These are phyloP conservation scores for Cryptococcus sp. DNA, from an alignment of 1,284 basidiomycete species.

Conservation along the genomic window DNA sequence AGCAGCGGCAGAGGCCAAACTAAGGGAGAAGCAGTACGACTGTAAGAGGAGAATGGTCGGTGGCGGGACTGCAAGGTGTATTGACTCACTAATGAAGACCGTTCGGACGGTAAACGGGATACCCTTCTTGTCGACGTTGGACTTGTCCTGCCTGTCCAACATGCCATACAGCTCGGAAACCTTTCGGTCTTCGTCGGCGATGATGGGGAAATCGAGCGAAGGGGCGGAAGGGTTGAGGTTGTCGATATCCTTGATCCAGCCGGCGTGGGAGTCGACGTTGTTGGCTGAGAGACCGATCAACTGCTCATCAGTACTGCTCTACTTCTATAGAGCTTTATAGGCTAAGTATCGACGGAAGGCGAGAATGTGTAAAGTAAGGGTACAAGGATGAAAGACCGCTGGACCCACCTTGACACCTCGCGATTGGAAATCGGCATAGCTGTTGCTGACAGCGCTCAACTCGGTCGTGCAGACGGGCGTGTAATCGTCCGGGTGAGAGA, in stretches of 20 bases:
- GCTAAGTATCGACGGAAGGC: background rate
- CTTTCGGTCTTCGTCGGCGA: slow-evolving; percentile 84
- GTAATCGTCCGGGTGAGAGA: slow-evolving; percentile 80
- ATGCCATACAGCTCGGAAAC: slow-evolving; percentile 68
- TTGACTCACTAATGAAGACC: slow-evolving; percentile 72
- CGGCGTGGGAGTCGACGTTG: slow-evolving; percentile 72
- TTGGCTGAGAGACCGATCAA: slow-evolving; percentile 75
- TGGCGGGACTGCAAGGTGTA: too few species aligned
- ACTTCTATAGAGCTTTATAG: too few species aligned
- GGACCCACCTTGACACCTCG: slow-evolving; percentile 71
- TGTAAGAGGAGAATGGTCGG: too few species aligned
- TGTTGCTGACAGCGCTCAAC: slow-evolving; percentile 88
- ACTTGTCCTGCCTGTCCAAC: slow-evolving; percentile 81
- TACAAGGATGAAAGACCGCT: slow-evolving; percentile 11
- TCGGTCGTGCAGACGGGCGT: slow-evolving; percentile 62
- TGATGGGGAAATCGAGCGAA: slow-evolving; percentile 86
- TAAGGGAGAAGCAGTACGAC: slow-evolving; percentile 5
- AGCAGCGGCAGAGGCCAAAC: background rate
- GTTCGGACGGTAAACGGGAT: slow-evolving; percentile 74
- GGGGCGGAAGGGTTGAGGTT: slow-evolving; percentile 56
- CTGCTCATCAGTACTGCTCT: background rate
- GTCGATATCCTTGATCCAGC: slow-evolving; percentile 91
- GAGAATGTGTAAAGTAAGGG: background rate
- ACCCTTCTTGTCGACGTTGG: slow-evolving; percentile 82
- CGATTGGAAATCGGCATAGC: slow-evolving; percentile 73